Evolutionary conservation across 129 eudicot genomes (phyloP), one percentile per base, ranked within the genome.

Genomic region (Chrysanthemum lavandulifolium): DNA sequence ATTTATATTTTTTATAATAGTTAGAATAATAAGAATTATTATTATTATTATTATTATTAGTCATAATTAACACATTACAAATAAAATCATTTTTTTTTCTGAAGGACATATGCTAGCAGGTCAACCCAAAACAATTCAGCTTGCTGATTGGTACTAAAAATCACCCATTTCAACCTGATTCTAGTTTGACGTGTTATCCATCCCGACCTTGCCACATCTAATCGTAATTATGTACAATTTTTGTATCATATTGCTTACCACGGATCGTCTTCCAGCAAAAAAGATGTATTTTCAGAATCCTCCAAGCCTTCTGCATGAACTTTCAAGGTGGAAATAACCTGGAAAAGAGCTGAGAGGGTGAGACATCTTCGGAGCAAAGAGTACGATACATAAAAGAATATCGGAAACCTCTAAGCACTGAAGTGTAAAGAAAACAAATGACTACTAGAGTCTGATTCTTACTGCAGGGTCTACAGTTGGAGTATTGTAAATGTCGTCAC

Each of bases 191-290:
- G 10, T 40, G 47, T 40, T 40, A 40, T 40, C 47, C 10, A 40
- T 40, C 47, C 47, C 47, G 47, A 8, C 47, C 2, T 40, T 40
- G 47, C 47, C 47, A 40, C 47, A 40, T 40, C 47, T 40, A 40
- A 40, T 40, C 47, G 47, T 40, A 7, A 7, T 12, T 21, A 31
- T 48, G 27, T 66, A 14, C 4, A 43, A 53, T 36, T 51, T 8
- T 65, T 66, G 48, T 51, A 66, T 66, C 29, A 23, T 15, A 14
- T 58, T 47, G 73, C 75, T 73, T 73, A 79, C 96, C 83, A 54
- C 68, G 90, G 82, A 81, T 84, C 71, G 13, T 89, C 92, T 59
- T 84, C 86, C 80, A 89, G 80, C 80, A 89, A 73, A 76, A 67
- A 84, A 5, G 92, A 74, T 49, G 25, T 76, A 78, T 77, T 52